Percentiles rank a stretch among this genome's conserved stretches.
Evolutionary conservation across 1,284 basidiomycete species (phyloP).

Genomic region (Cryptococcus wingfieldii): DNA sequence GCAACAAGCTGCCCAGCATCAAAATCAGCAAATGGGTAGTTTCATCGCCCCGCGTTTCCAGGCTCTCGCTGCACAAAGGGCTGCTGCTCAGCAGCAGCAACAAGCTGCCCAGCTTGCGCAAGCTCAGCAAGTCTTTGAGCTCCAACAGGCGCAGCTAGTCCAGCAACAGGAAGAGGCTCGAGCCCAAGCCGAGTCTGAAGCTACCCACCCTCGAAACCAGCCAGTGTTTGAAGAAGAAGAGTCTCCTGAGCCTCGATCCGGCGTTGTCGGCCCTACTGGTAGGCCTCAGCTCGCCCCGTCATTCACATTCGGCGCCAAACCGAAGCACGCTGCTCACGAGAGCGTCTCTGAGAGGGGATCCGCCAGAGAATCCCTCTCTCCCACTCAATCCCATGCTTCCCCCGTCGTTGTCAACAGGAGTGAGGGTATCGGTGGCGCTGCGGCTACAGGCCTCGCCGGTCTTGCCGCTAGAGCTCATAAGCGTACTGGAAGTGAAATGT

Average conservation of each 20-base stretch:
- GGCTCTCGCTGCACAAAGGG: slow-evolving; percentile 68
- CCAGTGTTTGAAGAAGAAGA: slow-evolving; percentile 45
- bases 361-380: slow-evolving; percentile 16
- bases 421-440: slow-evolving; percentile 39
- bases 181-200: slow-evolving; percentile 9
- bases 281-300: slow-evolving; percentile 81
- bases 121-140: slow-evolving; percentile 37
- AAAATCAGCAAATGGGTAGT: slow-evolving; percentile 49
- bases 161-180: slow-evolving; percentile 28
- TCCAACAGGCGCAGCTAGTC: slow-evolving; percentile 35
- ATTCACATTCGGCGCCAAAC: slow-evolving; percentile 77
- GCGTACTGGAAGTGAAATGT: slow-evolving; percentile 63
- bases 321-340: slow-evolving; percentile 31
- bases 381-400: slow-evolving; percentile 10
- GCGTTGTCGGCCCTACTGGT: slow-evolving; percentile 63
- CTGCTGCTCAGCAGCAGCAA: slow-evolving; percentile 50
- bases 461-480: slow-evolving; percentile 50
- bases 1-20: slow-evolving; percentile 11
- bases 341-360: slow-evolving; percentile 8
- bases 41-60: slow-evolving; percentile 83
- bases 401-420: slow-evolving; percentile 33
- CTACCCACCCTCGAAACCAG: slow-evolving; percentile 21
- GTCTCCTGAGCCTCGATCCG: slow-evolving; percentile 28
- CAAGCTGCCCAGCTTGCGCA: slow-evolving; percentile 40
- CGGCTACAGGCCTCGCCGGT: slow-evolving; percentile 41